These are phyloP conservation scores for Skeletonema menzelii DNA, from an alignment of 108 stramenopile species.

Conservation along the genomic window DNA sequence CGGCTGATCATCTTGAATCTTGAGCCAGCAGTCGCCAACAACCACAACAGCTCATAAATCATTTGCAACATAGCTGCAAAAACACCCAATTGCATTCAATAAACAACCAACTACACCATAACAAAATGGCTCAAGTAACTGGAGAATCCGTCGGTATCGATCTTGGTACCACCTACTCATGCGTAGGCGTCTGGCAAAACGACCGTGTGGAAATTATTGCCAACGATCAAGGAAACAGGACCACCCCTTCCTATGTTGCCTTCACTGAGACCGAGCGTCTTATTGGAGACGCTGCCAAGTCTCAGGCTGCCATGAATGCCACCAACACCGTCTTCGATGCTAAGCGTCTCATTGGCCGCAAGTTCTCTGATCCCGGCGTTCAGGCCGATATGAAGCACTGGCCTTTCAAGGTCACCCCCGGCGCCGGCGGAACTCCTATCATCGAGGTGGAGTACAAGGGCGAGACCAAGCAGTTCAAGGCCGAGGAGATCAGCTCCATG, in stretches of 20 bases:
- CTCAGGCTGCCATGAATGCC: conserved; percentile 98
- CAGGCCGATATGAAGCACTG: conserved; percentile 97
- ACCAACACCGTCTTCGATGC: conserved; percentile 98
- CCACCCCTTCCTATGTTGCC: conserved; percentile 40
- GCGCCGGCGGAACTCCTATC: conserved; percentile 92
- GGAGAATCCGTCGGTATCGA: too few relatives aligned
- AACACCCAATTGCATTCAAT: too few relatives aligned
- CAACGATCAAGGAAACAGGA: too few relatives aligned
- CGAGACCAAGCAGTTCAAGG: conserved; percentile 95
- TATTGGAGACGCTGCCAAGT: conserved; percentile 98
- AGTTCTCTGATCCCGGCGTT: conserved; percentile 93
- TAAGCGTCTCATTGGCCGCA: conserved; percentile 98
- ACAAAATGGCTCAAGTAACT: too few relatives aligned
- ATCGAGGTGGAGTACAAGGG: conserved; percentile 96
- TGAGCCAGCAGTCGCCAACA: too few relatives aligned
- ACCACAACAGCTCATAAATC: too few relatives aligned
- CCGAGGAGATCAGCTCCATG: conserved; percentile 99
- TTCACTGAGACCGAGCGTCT: conserved; percentile 98
- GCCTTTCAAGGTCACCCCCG: conserved; percentile 93
- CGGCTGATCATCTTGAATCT: too few relatives aligned
- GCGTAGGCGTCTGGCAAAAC: too few relatives aligned
- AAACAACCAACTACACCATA: too few relatives aligned
- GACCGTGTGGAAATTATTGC: too few relatives aligned
- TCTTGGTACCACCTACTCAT: too few relatives aligned
- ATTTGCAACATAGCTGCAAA: too few relatives aligned